Base-by-base conservation (phyloP, 1,284 basidiomycete genomes). In the Bondarzewia mesenterica region DNA sequence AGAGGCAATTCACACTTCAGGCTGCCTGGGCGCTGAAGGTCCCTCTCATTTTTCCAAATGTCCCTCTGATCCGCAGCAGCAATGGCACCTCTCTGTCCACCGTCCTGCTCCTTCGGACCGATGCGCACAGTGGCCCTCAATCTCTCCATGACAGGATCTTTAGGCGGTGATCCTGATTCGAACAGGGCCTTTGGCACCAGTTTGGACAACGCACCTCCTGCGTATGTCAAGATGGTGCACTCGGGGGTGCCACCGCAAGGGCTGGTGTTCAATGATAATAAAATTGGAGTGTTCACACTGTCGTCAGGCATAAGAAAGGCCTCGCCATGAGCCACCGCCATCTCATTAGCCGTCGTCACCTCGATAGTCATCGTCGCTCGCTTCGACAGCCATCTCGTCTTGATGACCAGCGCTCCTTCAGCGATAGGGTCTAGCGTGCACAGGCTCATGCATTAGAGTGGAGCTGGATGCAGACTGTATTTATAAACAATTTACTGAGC, bases 111-210 rank as follows among this genome's bases (percentile, higher is more conserved):
- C 57, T 75, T 80, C 15, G 74, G 74, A 60, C 77, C 80, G 1
- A 69, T 59, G 42, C 75, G 68, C 48, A 81, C 82, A 38, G 63
- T 60, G 2, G 62, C 70, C 42, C 78, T 75, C 36, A 77, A 67
- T 44, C 79, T 67, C 52, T 85, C 82, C 23, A 77, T 71, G 41
- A 67, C 68, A 21, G 73, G 68, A 27, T 78, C 79, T 63, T 75
- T 79, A 16, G 70, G 66, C 20, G 74, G 70, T 37, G 62, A 63
- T 22, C 59, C 59, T 39, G 58, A 56, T 43, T 66, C 62, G 22
- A 51, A 47, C 36, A 52, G 50, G n/a, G 42, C 41, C 44, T 52
- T 54, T 41, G 56, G 44, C 36, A 52, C 40, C 32, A 57, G 44
- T 21, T 51, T 51, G 1, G 56, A 50, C 27, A 16, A 52, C 38